Evolutionary conservation across 305 asterid species (phyloP), one percentile per base, ranked within the genome.

Genomic region (Fraxinus paxiana): DNA sequence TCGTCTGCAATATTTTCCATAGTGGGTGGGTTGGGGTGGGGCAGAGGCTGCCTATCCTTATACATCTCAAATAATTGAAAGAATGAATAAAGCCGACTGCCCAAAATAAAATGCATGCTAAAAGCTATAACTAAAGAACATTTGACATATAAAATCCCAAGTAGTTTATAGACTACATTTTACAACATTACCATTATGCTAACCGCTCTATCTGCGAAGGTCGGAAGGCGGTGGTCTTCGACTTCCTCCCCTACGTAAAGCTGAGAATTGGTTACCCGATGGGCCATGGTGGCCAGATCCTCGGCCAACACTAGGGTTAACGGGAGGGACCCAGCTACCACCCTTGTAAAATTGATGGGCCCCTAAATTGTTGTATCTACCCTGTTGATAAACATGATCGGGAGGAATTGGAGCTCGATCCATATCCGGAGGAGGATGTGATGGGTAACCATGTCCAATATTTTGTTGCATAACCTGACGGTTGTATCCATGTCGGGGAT

Each of bases 161-260:
- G 41, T 34, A 69, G 41, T 18, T 69, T 69, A 69, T 31, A 31
- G 75, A 31, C 41, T 34, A 69, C 38, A 75, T 54, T 7, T 12
- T 82, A 84, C 84, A 79, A 82, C 86, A 77, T 43, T 35, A 43
- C 30, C 30, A 48, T 17, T 51, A 34, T 9, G 28, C n/a, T 34
- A 17, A 28, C 81, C 80, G 48, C 22, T 78, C 86, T 89, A 92
- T 71, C 88, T 89, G 33, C 87, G 89, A 83, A 85, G 35, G 73
- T 89, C 87, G 0, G 95, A 85, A 4, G 84, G 87, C 12, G 95
- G 92, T 6, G 93, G 93, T 81, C 91, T 81, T 84, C 94, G 90
- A 65, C 84, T 87, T 38, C 91, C 87, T 77, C 94, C 92, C 89
- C 97, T 83, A 41, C 81, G 85, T 85, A 90, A 79, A 37, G 92